Base-by-base conservation (phyloP, 1,284 basidiomycete genomes). In the Austropuccinia psidii region DNA sequence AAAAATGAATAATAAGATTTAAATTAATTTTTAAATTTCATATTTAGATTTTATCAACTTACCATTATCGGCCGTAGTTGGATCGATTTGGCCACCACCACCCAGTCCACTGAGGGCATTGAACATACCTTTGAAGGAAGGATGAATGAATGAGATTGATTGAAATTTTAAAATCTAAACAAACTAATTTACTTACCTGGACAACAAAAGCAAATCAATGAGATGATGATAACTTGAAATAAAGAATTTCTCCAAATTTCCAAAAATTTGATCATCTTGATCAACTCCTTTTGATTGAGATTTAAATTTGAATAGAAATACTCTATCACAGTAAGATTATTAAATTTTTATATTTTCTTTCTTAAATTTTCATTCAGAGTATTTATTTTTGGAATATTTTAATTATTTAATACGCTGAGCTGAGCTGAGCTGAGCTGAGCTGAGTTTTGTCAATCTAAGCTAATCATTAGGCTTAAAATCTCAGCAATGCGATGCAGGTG, bases 101-200 rank as follows among this genome's bases (percentile, higher is more conserved):
- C 85, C 79, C 52, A 85, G 80, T 67, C 85, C 85, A 9, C 80
- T 81, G 57, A 86, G 52, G 49, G 85, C 85, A 72, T 82, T 83
- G 82, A 84, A 86, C 82, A 85, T 83, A 72, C 85, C 85, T 33
- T 83, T 81, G 15, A 83, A 81, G 81, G 76, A 84, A 19, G 27
- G 19, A 2, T 11, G 6, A 15, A 60, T 35, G 3, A 21, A 21
- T 27, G 7, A 27, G 52, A 55, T 3, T 21, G 54, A 57, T 57
- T 21, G 6, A 29, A 57, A 21, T 57, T 57, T 57, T 27, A 11
- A 31, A 57, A 15, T 8, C 13, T 57, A 29, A 50, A 50, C 1
- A 1, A 52, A 31, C 2, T 24, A 49, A n/a, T n/a, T 29, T 24
- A 68, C 52, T n/a, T 3, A 73, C 70, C 70, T 45, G 70, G 70